A percentile compares a stretch with the other conserved stretches of the same genome.
phyloP scores from a whole-genome alignment of 2,329 filamentous ascomycete genomes.

The Penicillium sp. region DNA sequence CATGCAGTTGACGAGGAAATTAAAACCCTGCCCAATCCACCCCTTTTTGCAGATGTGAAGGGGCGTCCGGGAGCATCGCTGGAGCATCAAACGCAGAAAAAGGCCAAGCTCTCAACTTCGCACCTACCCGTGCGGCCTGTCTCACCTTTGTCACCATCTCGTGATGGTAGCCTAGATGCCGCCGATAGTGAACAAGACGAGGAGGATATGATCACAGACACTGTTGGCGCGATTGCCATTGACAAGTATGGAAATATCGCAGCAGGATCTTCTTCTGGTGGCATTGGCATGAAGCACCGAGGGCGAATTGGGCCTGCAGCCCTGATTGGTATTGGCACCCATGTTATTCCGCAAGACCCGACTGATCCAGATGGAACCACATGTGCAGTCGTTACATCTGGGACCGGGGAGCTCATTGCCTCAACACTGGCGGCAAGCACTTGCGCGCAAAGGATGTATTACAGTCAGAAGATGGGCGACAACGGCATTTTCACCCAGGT shows the following conservation, averaged over 20 bases:
- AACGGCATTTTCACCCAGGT: conserved; percentile 64
- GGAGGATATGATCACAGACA: conserved; percentile 76
- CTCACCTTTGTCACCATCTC: background rate
- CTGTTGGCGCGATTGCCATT: conserved; percentile 91
- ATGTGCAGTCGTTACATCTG: conserved; percentile 85
- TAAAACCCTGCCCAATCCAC: background rate
- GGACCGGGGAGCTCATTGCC: conserved; percentile 97
- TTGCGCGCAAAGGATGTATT: conserved; percentile 82
- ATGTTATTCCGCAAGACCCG: conserved; percentile 74
- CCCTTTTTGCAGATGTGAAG: background rate
- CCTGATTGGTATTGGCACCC: conserved; percentile 85
- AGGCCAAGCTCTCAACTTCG: background rate
- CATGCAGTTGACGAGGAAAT: background rate
- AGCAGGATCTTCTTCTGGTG: conserved; percentile 91
- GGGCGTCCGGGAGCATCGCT: background rate
- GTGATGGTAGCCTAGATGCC: background rate
- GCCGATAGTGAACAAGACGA: background rate
- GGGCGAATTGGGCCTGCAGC: conserved; percentile 91
- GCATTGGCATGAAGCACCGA: conserved; percentile 96
- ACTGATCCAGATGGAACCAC: conserved; percentile 67
- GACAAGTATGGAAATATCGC: conserved; percentile 85
- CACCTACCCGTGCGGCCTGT: background rate
- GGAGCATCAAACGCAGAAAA: background rate
- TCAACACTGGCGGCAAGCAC: conserved; percentile 87
- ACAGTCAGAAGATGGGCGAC: conserved; percentile 60